Evolutionary conservation across 306 rosid species (phyloP), one percentile per base, ranked within the genome.

Genomic region (Echinosophora koreensis): DNA sequence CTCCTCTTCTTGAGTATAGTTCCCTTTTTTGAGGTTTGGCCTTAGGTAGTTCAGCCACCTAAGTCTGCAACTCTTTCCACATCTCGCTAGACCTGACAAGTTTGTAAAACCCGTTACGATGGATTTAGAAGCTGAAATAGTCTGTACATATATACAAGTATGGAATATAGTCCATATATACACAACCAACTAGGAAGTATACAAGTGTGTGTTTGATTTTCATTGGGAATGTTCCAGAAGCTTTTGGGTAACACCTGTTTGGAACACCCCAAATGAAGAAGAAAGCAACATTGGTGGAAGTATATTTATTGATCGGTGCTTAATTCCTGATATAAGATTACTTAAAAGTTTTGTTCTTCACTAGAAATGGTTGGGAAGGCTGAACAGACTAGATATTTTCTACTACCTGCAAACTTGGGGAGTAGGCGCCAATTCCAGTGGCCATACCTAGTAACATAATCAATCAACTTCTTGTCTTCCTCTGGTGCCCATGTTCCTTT

Each of bases 41-140:
- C 85, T 84, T 18, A 89, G 66, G 58, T 91, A 87, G 59, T 89
- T 91, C 88, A 87, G 10, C 96, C 96, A 89, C 35, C 96, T 72
- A 11, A 89, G 76, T 67, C 96, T 86, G 74, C 96, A 91, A n/a
- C 96, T 91, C 81, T 91, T 91, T 69, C 96, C 96, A 71, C 93
- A 89, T 76, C 93, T 86, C 6, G 80, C 76, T 4, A 89, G 81
- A 54, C 91, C 93, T 91, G 72, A 80, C 2, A 73, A 9, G 44
- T 6, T 52, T 5, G 9, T 5, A 32, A 47, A 71, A 30, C 1
- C 10, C 49, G 8, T 8, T 15, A 51, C 3, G 32, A 47, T 32
- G 10, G 30, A 50, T 69, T 68, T 38, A 46, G 2, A 47, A 35
- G 39, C 6, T 5, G 4, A 39, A 8, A 2, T 39, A 39, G 10